phyloP scores from a whole-genome alignment of 2,329 filamentous ascomycete species.

The Alternaria novae-zelandiae region DNA sequence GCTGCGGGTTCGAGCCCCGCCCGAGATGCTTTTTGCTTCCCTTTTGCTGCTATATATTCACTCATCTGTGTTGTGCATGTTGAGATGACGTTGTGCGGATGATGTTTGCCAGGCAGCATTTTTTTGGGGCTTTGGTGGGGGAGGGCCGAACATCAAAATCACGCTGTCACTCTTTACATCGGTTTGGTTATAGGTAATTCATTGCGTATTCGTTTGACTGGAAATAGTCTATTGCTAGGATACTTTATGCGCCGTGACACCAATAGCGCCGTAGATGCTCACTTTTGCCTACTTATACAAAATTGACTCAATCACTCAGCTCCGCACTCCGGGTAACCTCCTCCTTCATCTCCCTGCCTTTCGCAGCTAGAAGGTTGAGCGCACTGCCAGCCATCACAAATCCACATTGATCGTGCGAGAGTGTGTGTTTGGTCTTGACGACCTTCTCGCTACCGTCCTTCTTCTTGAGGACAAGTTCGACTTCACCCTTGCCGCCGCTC shows the following conservation, averaged over 20 bases:
- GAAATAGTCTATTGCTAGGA: background rate
- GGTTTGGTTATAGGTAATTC: background rate
- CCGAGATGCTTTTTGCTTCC: constrained; percentile 35
- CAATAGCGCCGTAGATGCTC: background rate
- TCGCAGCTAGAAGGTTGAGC: constrained; percentile 81
- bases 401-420: constrained; percentile 86
- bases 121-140: background rate
- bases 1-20: constrained; percentile 44
- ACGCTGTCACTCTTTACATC: background rate
- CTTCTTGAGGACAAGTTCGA: constrained; percentile 65
- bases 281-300: background rate
- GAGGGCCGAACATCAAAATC: background rate
- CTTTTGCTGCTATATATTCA: background rate
- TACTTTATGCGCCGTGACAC: background rate
- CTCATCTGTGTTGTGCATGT: background rate
- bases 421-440: constrained; percentile 82
- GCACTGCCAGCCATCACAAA: constrained; percentile 95
- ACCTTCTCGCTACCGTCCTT: constrained; percentile 67
- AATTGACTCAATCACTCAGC: constrained; percentile 43
- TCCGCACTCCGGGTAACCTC: constrained; percentile 47
- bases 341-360: constrained; percentile 52
- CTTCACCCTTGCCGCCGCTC: constrained; percentile 77
- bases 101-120: background rate
- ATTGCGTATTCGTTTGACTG: background rate
- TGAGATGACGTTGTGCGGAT: background rate